Conservation (phyloP, 2,329 filamentous ascomycete genomes). For the Ceratocystis lukuohia region DNA sequence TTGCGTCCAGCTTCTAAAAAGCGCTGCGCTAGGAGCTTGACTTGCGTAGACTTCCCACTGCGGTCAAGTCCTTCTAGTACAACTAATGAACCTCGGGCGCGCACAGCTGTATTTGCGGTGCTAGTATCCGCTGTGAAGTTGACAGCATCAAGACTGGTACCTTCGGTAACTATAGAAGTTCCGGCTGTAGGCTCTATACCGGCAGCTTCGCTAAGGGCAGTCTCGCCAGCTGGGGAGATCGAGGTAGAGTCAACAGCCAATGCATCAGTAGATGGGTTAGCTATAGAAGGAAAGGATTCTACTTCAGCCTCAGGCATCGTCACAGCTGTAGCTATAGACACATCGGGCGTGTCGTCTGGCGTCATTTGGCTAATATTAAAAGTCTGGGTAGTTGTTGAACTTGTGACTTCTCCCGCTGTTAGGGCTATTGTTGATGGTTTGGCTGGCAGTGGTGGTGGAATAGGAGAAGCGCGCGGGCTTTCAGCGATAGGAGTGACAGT, state of each 20-base stretch:
- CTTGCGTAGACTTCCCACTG: conserved; percentile 87
- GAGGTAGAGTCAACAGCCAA: neutral
- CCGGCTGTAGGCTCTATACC: neutral
- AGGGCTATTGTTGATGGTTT: neutral
- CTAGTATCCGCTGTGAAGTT: neutral
- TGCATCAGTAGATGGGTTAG: neutral
- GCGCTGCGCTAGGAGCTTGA: conserved; percentile 48
- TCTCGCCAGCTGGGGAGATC: neutral
- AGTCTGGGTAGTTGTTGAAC: neutral
- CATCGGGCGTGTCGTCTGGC: conserved; percentile 11
- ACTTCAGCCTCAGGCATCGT: neutral
- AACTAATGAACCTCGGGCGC: conserved; percentile 54
- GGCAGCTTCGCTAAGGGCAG: neutral
- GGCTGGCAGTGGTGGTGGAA: neutral
- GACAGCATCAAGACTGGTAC: neutral
- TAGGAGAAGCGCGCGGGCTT: neutral
- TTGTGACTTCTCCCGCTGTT: neutral
- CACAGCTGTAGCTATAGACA: conserved; percentile 7
- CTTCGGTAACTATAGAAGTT: neutral
- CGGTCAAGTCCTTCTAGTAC: conserved; percentile 82
- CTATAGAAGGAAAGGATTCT: neutral
- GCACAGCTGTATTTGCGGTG: conserved; percentile 17
- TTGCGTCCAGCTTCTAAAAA: conserved; percentile 36
- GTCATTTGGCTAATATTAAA: neutral
- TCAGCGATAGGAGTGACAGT: neutral